Conservation (phyloP, 2,329 filamentous ascomycete species). For the Colletotrichum tropicicola region DNA sequence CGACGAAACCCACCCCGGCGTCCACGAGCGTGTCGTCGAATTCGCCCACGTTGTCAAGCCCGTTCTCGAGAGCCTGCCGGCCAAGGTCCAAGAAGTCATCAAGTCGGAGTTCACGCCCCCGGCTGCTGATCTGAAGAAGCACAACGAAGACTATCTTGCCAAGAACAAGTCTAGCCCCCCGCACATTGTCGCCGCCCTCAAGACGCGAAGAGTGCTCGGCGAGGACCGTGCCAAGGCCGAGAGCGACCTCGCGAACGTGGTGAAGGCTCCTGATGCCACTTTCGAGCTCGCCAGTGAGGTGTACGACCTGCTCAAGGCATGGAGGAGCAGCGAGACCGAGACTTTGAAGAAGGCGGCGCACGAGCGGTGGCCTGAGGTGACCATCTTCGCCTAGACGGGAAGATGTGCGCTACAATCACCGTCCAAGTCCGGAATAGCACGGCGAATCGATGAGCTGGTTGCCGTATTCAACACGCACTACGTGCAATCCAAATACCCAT, state of each 20-base stretch:
- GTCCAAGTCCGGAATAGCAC: neutral
- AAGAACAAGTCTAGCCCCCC: constrained; percentile 69
- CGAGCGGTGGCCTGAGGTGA: constrained; percentile 60
- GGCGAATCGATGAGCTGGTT: neutral
- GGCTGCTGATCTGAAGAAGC: constrained; percentile 55
- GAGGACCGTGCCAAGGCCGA: constrained; percentile 66
- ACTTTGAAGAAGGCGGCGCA: constrained; percentile 58
- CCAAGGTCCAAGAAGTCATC: constrained; percentile 75
- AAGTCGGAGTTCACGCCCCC: constrained; percentile 68
- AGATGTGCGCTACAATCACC: neutral
- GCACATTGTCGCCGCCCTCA: constrained; percentile 72
- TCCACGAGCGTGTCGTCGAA: constrained; percentile 78
- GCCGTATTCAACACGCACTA: neutral
- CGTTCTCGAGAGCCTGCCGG: constrained; percentile 66
- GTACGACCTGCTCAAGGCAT: constrained; percentile 53
- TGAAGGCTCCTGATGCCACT: constrained; percentile 60
- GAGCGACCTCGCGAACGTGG: constrained; percentile 67
- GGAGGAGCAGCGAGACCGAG: constrained; percentile 59
- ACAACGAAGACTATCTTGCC: constrained; percentile 73
- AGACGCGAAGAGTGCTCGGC: constrained; percentile 66
- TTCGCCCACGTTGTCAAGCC: constrained; percentile 72
- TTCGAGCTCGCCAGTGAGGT: constrained; percentile 64
- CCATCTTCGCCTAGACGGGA: constrained; percentile 47
- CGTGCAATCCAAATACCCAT: constrained; percentile 1
- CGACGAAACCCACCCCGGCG: constrained; percentile 72